Evolutionary conservation across 257 asterid genomes (phyloP).

Genomic region (Nicotiana otophora): DNA sequence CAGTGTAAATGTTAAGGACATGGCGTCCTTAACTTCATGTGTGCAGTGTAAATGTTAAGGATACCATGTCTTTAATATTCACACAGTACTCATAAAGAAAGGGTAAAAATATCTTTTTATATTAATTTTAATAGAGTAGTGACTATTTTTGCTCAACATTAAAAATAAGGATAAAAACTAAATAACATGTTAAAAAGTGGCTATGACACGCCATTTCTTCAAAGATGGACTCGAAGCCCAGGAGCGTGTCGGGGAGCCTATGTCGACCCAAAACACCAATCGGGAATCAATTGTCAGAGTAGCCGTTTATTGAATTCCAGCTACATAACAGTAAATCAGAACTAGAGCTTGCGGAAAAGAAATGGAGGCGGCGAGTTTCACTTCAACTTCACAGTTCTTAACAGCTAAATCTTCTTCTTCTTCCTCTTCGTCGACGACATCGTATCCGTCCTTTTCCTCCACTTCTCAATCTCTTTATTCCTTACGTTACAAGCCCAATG

Average conservation of each 20-base stretch:
- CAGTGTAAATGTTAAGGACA: too few relatives aligned
- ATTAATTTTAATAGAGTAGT: too few relatives aligned
- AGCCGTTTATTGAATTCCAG: not conserved
- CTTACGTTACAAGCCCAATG: conserved; percentile 23
- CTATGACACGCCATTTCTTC: too few relatives aligned
- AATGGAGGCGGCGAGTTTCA: conserved; percentile 47
- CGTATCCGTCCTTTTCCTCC: conserved; percentile 24
- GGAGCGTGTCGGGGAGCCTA: not conserved
- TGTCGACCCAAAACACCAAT: too few relatives aligned
- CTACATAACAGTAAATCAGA: conserved; percentile 5
- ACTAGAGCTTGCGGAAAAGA: conserved; percentile 15
- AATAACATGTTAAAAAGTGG: too few relatives aligned
- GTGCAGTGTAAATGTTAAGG: too few relatives aligned
- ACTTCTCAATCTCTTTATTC: conserved; percentile 23
- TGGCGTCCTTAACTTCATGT: too few relatives aligned
- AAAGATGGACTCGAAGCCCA: not conserved
- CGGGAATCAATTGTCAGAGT: not conserved
- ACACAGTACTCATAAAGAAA: too few relatives aligned
- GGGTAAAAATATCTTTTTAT: too few relatives aligned
- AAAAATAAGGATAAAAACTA: too few relatives aligned
- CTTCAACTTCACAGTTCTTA: conserved; percentile 28
- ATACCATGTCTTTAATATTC: too few relatives aligned
- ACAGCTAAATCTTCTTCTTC: conserved; percentile 4
- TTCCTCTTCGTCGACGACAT: conserved; percentile 6
- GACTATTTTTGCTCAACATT: too few relatives aligned